Base-by-base conservation (phyloP, 768 basidiomycete species). In the Mycena alexandri region DNA sequence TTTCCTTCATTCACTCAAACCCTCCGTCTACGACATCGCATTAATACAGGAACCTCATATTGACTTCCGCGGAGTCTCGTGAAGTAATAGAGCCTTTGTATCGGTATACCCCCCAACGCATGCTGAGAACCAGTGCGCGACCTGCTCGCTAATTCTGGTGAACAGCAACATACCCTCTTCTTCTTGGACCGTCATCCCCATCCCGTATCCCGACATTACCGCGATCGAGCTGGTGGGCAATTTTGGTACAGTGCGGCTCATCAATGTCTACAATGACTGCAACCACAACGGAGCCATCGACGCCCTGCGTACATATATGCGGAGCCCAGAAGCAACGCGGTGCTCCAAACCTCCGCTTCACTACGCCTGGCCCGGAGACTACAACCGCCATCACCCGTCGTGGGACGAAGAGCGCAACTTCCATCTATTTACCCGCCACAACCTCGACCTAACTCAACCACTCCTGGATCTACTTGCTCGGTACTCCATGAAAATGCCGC, bases 371-470 rank as follows among this genome's bases (percentile, higher is more conserved):
- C 44, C 70, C 0, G 79, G 84, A 0, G 78, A 84, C 69, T 84
- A 83, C 74, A 83, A 83, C 63, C 54, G 76, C n/a, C 82, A 84
- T 66, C 79, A 83, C 71, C 78, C 77, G 0, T 24, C 79, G 11
- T 84, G 83, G 83, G 82, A 84, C 41, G 63, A 76, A 5, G 58
- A 72, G 0, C 75, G 79, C 42, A 55, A 55, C 9, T 76, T 76
- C 52, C 65, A 67, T 19, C 79, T 86, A 0, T 81, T 85, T 71
- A 83, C 79, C 0, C 41, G 34, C 0, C 12, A 46, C 6, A 73
- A 75, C 9, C 54, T 80, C 0, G 54, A 71, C 0, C 63, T 48
- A 0, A 76, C 79, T 0, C 65, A 79, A 6, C 53, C 42, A 0
- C 72, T 85, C 0, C 70, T 84, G 0, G 52, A 76, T 10, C 21